Base-by-base conservation (phyloP, 805 yeast genomes). In the Nematodospora valgi region DNA sequence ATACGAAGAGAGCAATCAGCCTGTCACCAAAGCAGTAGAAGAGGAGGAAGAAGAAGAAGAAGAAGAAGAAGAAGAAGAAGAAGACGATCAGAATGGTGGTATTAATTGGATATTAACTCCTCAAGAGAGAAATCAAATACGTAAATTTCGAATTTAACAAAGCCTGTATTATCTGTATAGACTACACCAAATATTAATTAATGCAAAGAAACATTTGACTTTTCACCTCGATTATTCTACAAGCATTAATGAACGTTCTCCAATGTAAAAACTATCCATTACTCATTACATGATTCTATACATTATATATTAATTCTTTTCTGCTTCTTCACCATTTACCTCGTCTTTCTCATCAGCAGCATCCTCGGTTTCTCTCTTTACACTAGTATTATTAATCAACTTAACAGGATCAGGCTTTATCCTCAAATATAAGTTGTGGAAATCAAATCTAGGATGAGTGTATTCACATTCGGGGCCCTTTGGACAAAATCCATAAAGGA, bases 401-500 rank as follows among this genome's bases (percentile, higher is more conserved):
- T 27, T 34, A 6, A 33, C 30, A 16, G 28, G 33, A 44, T 73
- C 78, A 3, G 68, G 65, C 33, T 61, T 56, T 9, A 73, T 70
- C 42, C 59, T 67, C 51, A 72, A 59, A 35, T 61, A 61, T 9
- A 68, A 59, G 6, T 58, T 46, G n/a, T 58, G 49, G 36, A 66
- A 54, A 30, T 76, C 78, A 47, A 86, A 86, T 49, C 76, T 76
- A 1, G 97, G 96, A 68, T 93, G 98, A n/a, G 80, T 76, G 47
- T 65, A 72, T 49, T 74, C 85, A 58, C 95, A 86, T 23, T 74
- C 77, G 2, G 79, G 76, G 1, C 98, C 98, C 49, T 78, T 72
- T 1, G 96, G 97, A 62, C 98, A 91, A 54, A 91, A 91, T 2
- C 99, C 98, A 0, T 89, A 78, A 35, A 93, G 54, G 58, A 77